Evolutionary conservation across 2,329 filamentous ascomycete genomes (phyloP).

Genomic region (Nothophoma quercina): DNA sequence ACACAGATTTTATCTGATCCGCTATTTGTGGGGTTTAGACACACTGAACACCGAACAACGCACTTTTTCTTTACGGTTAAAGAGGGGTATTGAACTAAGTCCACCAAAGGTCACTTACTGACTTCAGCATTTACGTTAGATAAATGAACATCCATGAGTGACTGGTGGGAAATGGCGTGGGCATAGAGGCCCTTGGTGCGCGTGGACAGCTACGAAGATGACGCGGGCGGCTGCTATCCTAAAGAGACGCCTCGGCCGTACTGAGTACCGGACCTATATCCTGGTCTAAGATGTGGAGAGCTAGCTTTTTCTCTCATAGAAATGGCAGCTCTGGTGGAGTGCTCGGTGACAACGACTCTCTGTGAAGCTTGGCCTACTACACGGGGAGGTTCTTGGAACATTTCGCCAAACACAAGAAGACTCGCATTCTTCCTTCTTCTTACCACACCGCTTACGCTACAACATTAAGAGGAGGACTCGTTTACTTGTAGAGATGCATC

Average conservation of each 20-base stretch:
- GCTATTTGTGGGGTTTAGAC: conserved; percentile 29
- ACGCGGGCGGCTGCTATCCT: conserved; percentile 28
- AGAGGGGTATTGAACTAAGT: conserved; percentile 22
- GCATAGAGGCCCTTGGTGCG: conserved; percentile 12
- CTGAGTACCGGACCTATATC: conserved; percentile 20
- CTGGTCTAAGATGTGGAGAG: conserved; percentile 23
- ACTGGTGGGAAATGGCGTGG: conserved; percentile 3
- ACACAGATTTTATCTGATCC: conserved; percentile 42
- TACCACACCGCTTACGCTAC: not conserved
- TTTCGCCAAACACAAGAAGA: conserved; percentile 16
- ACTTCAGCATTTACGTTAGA: conserved; percentile 28
- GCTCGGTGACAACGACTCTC: conserved; percentile 16
- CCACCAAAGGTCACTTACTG: conserved; percentile 1
- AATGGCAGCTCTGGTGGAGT: conserved; percentile 22
- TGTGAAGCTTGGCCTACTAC: conserved; percentile 33
- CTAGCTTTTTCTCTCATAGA: conserved; percentile 19
- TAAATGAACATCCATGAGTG: conserved; percentile 4
- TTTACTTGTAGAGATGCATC: conserved; percentile 25
- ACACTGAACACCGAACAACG: conserved; percentile 2
- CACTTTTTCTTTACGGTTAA: conserved; percentile 36
- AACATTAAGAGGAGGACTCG: not conserved
- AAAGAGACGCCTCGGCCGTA: conserved; percentile 13
- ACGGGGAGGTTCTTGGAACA: conserved; percentile 27
- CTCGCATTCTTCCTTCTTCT: conserved; percentile 11
- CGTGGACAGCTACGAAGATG: conserved; percentile 23